Evolutionary conservation across 2,329 filamentous ascomycete genomes (phyloP), one percentile per base, ranked within the genome.

Genomic region (Aureobasidium sp.): DNA sequence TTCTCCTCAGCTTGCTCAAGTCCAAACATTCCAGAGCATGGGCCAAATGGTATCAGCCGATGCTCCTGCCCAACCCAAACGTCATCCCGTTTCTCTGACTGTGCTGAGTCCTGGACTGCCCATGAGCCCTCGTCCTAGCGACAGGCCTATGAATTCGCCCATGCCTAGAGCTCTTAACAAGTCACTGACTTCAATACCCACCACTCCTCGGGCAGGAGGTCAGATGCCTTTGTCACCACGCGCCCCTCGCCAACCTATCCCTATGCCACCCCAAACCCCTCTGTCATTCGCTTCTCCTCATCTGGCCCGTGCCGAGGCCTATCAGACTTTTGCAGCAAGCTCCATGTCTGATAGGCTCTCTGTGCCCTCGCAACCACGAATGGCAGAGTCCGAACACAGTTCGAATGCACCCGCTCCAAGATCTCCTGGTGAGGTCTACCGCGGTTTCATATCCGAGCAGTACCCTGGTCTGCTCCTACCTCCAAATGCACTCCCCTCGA

Each of bases 401-500:
- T 36, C 39, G 15, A 42, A 14, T 15, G 45, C 36, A 14, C 41
- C 60, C 27, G 59, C 39, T 8, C 62, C 64, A 22, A 58, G 49
- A 37, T 62, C 68, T 36, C 71, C 76, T 25, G 74, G 72, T 29
- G 76, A 79, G 60, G 84, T 96, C 25, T 95, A 86, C 72, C 87
- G 82, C 68, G 91, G 91, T 0, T 82, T 97, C 25, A 81, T 91
- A 5, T 91, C 88, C 0, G 91, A 96, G 0, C 89, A 96, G 66
- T 93, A 91, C 71, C 91, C 93, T 0, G 89, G 90, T 65, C 81
- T 97, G 8, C 77, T 97, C 25, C 80, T 99, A 1, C 87, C 91
- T 11, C 93, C 94, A 0, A 95, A 96, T 72, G 91, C 92, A 6
- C 79, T 99, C 8, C 89, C 90, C 3, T 90, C 90, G 1, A 88